phyloP scores from a whole-genome alignment of 2,329 filamentous ascomycete species.

The Zymoseptoria crescenta region DNA sequence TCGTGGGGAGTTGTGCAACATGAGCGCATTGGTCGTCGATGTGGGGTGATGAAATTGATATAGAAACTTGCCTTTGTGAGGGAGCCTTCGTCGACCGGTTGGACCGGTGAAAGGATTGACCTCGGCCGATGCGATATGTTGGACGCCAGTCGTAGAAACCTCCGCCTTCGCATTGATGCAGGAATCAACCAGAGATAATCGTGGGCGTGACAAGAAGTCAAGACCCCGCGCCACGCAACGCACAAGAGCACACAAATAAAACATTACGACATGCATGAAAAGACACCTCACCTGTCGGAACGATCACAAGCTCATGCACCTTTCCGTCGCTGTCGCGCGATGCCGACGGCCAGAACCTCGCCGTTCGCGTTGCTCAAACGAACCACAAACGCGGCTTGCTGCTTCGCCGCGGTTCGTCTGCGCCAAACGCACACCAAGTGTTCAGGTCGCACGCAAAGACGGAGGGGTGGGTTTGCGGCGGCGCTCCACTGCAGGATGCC shows the following conservation, averaged over 20 bases:
- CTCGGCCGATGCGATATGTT: too few species aligned
- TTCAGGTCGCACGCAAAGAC: background rate
- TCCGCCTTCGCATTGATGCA: background rate
- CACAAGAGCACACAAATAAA: background rate
- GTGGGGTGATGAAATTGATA: background rate
- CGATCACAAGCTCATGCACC: background rate
- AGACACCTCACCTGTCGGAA: background rate
- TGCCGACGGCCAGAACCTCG: background rate
- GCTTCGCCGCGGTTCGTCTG: background rate
- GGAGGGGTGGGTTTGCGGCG: background rate
- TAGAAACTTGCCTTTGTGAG: background rate
- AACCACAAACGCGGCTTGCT: background rate
- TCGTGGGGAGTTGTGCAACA: background rate
- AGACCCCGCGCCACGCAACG: background rate
- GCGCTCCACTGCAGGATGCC: background rate
- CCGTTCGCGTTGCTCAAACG: background rate
- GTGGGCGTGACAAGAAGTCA: background rate
- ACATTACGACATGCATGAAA: background rate
- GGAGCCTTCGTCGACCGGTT: too few species aligned
- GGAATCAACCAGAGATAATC: background rate
- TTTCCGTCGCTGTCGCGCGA: background rate
- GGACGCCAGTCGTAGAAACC: background rate
- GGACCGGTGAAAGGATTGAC: too few species aligned
- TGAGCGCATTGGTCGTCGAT: background rate
- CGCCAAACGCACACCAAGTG: background rate